Evolutionary conservation across 2,329 filamentous ascomycete species (phyloP), one percentile per base, ranked within the genome.

Genomic region (Fonsecaea nubica): DNA sequence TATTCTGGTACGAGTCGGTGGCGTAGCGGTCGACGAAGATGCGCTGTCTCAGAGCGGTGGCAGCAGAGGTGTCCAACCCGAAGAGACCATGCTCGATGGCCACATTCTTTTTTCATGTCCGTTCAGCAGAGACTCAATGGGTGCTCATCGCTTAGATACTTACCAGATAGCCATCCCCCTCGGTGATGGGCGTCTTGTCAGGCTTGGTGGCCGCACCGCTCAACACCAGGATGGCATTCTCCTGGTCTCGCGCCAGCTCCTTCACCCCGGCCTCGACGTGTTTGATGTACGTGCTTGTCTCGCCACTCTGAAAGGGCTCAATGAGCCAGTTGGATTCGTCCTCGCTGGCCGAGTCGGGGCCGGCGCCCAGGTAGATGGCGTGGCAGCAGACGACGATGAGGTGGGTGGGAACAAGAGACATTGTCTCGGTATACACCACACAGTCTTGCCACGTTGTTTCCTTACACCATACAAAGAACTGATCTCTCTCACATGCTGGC

Each of bases 341-440:
- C 32, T 32, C 8, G 52, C 13, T 40, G 18, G 58, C 18, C n/a
- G 42, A 61, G 4, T 38, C 18, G 13, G 53, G 58, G n/a, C 48
- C 61, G 0, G 88, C 87, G 32, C 88, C 88, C 13, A 83, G 78
- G 83, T 90, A 96, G 65, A 94, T 92, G 33, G 88, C 91, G 79
- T 96, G 92, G 76, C 92, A 93, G 81, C 92, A 95, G 58, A 96
- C 90, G 56, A 96, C 80, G 59, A 96, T 86, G 10, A 96, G 84
- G 70, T 91, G 84, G 88, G 45, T 50, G 13, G 57, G 54, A 7
- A 50, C 18, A n/a, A 18, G 21, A 6, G 33, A 13, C 55, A 25
- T 25, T 25, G 25, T 25, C 25, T 25, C 25, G 25, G 25, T 25
- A 25, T 1, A 25, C 25, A 25, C 25, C 25, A 25, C 25, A 25